Conservation (phyloP, 139 green algal genomes). For the Chlorella sp. region DNA sequence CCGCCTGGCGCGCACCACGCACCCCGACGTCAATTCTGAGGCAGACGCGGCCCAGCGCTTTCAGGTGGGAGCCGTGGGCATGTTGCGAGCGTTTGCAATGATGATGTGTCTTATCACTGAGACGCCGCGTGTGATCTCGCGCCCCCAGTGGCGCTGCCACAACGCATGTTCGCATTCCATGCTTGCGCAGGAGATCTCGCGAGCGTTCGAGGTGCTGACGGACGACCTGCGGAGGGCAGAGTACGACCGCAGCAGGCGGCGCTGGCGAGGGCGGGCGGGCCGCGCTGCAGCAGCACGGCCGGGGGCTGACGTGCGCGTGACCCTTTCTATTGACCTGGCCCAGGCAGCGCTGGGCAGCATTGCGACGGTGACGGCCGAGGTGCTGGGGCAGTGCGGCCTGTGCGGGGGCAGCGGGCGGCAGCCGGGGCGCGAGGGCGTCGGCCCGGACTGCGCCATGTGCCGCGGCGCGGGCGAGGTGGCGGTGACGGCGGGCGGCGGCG, state of each 20-base stretch:
- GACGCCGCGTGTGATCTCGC: no score
- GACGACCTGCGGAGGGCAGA: constrained; percentile 4
- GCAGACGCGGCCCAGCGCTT: not conserved
- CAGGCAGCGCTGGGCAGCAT: constrained; percentile 22
- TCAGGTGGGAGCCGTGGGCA: not conserved
- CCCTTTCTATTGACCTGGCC: constrained; percentile 6
- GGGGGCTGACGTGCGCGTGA: constrained; percentile 3
- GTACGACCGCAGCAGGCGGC: constrained; percentile 2
- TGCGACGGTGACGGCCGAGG: no score
- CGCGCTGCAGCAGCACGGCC: not conserved
- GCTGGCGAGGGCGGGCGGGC: not conserved
- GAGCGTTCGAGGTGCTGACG: constrained; percentile 12
- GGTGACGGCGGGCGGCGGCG: no score
- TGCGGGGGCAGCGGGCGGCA: no score
- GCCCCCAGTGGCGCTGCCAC: no score
- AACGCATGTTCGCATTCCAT: no score
- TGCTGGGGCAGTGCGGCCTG: no score
- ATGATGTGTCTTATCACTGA: not conserved
- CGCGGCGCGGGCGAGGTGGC: no score
- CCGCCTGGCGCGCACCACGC: constrained; percentile 2
- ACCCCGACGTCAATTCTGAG: constrained; percentile 16
- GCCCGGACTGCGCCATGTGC: no score
- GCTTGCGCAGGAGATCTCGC: constrained; percentile 7
- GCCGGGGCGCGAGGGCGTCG: no score
- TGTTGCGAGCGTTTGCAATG: not conserved